Conservation (phyloP, 2,329 filamentous ascomycete species). For the Colletotrichum sp. region DNA sequence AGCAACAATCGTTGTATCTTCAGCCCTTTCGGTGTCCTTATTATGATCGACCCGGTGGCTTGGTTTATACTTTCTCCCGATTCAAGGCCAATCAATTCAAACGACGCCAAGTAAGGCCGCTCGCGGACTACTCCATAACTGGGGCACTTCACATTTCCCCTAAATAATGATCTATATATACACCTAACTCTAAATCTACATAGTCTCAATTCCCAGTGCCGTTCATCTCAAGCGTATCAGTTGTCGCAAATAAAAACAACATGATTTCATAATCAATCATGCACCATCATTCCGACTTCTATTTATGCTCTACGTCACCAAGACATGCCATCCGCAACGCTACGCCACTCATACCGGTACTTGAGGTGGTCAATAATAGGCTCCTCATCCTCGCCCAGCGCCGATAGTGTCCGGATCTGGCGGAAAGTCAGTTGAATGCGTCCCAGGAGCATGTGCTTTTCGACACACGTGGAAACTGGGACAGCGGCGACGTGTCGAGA, state of each 20-base stretch:
- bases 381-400: background rate
- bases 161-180: background rate
- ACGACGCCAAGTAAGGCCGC: background rate
- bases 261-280: background rate
- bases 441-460: background rate
- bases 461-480: background rate
- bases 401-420: background rate
- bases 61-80: background rate
- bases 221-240: background rate
- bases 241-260: background rate
- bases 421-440: background rate
- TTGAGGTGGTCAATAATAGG: background rate
- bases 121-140: background rate
- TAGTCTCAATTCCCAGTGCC: background rate
- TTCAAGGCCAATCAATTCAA: background rate
- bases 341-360: background rate
- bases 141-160: background rate
- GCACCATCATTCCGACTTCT: background rate
- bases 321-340: background rate
- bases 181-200: background rate
- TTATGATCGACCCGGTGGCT: background rate
- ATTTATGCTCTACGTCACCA: background rate
- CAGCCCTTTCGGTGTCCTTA: background rate
- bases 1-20: background rate
- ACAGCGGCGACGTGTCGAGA: background rate